Evolutionary conservation across 2,329 filamentous ascomycete genomes (phyloP).

Genomic region (Venturia asperata): DNA sequence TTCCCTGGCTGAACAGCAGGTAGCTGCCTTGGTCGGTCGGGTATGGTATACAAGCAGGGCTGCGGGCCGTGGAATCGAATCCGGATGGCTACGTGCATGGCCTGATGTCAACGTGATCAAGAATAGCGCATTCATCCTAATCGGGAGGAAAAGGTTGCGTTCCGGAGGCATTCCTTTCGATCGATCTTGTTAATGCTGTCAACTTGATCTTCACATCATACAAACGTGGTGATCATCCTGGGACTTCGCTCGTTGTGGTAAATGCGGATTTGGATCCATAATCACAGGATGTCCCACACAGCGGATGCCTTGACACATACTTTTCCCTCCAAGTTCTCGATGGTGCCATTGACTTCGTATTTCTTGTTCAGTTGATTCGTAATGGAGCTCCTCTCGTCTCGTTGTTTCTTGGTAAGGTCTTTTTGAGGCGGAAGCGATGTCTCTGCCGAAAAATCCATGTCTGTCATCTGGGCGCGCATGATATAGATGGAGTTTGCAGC

Average conservation of each 20-base stretch:
- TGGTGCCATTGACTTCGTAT: slow-evolving; percentile 40
- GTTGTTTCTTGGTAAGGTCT: slow-evolving; percentile 43
- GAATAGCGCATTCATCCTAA: background rate
- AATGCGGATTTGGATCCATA: background rate
- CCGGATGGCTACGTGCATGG: background rate
- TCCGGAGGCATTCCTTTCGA: background rate
- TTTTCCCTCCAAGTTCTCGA: slow-evolving; percentile 50
- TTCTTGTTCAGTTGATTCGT: slow-evolving; percentile 22
- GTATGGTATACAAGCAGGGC: background rate
- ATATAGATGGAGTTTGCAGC: slow-evolving; percentile 57
- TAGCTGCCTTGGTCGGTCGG: background rate
- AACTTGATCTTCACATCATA: background rate
- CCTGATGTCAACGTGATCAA: background rate
- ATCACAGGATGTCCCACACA: slow-evolving; percentile 16
- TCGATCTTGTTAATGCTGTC: background rate
- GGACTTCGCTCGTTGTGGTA: background rate
- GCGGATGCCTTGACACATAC: slow-evolving; percentile 51
- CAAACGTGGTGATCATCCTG: background rate
- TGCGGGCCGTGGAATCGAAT: background rate
- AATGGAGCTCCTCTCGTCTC: slow-evolving; percentile 34
- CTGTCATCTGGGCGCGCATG: slow-evolving; percentile 43
- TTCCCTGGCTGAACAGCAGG: background rate
- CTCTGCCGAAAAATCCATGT: slow-evolving; percentile 27
- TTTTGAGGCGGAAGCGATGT: slow-evolving; percentile 29
- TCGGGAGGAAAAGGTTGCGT: background rate